phyloP scores from a whole-genome alignment of 2,329 filamentous ascomycete species.

The Ilyonectria sp. region DNA sequence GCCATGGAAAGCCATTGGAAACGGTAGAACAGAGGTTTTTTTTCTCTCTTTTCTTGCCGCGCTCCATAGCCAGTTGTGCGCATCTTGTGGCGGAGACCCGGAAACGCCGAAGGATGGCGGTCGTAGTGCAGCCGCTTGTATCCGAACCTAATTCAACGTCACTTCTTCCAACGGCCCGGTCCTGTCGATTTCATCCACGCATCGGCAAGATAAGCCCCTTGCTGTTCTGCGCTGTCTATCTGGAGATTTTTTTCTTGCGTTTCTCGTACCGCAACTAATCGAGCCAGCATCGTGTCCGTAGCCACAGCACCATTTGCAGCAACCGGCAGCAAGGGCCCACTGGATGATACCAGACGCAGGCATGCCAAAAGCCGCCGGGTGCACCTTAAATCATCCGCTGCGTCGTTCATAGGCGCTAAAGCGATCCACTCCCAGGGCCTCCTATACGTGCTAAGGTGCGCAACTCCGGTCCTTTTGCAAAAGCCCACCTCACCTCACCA shows the following conservation, averaged over 20 bases:
- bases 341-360: conserved; percentile 21
- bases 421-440: conserved; percentile 47
- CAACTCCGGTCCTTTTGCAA: conserved; percentile 46
- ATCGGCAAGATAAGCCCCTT: conserved; percentile 41
- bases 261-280: conserved; percentile 11
- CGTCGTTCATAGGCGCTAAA: conserved; percentile 45
- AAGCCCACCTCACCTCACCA: conserved; percentile 24
- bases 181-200: conserved; percentile 32
- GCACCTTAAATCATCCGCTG: conserved; percentile 50
- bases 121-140: conserved; percentile 32
- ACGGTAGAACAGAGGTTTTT: conserved; percentile 32
- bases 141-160: conserved; percentile 23
- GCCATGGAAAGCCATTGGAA: conserved; percentile 39
- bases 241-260: conserved; percentile 6
- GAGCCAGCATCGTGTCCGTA: conserved; percentile 25
- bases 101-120: conserved; percentile 42
- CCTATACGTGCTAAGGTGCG: conserved; percentile 18
- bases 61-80: conserved; percentile 13
- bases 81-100: conserved; percentile 32
- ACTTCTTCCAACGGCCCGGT: conserved; percentile 14
- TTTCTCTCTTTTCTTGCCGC: conserved; percentile 23
- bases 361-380: conserved; percentile 45
- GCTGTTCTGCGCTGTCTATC: conserved; percentile 2
- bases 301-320: conserved; percentile 4
- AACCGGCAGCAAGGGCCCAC: conserved; percentile 19